Evolutionary conservation across 2,329 filamentous ascomycete genomes (phyloP), one percentile per base, ranked within the genome.

Genomic region (Beauveria bassiana): DNA sequence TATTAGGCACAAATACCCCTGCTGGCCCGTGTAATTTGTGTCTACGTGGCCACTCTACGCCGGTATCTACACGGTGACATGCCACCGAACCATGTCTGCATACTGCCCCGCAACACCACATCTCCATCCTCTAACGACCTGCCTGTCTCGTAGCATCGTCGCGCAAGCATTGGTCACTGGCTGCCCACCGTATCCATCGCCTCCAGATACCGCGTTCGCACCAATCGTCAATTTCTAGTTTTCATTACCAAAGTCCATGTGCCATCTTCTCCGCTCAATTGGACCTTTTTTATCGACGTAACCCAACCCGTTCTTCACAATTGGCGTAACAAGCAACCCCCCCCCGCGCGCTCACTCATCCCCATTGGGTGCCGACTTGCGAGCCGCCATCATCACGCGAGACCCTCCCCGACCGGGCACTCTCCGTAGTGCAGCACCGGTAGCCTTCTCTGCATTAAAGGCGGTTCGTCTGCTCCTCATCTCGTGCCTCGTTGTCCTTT

Each of bases 401-500:
- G 55, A 50, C 20, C 22, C 46, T 58, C 45, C 22, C 18, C 22
- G 24, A 28, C 22, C 51, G 22, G 43, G 14, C 24, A 16, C 12
- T 28, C 42, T 31, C 38, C 12, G 46, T 61, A 14, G 53, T 40
- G 60, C 38, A 46, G 60, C 71, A 66, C 62, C 64, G 31, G 47
- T 12, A 42, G n/a, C 64, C 51, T 26, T 5, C 9, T 63, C 50
- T 59, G 63, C 58, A 66, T 62, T 60, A 47, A 72, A 67, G 64
- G n/a, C 50, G 38, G 65, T 66, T 64, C 66, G 73, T 68, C 67
- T 70, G 63, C 71, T 80, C 70, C 70, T 82, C 64, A 65, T 84
- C 69, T 73, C 84, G 66, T 73, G 79, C 68, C 70, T 86, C 68
- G 65, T 86, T 67, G 73, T 88, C 70, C 80, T 89, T 72, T 69